A percentile compares a stretch with the other conserved stretches of the same genome.
Evolutionary conservation across 2,329 filamentous ascomycete species (phyloP).

Genomic region (Penicillium brevicompactum): DNA sequence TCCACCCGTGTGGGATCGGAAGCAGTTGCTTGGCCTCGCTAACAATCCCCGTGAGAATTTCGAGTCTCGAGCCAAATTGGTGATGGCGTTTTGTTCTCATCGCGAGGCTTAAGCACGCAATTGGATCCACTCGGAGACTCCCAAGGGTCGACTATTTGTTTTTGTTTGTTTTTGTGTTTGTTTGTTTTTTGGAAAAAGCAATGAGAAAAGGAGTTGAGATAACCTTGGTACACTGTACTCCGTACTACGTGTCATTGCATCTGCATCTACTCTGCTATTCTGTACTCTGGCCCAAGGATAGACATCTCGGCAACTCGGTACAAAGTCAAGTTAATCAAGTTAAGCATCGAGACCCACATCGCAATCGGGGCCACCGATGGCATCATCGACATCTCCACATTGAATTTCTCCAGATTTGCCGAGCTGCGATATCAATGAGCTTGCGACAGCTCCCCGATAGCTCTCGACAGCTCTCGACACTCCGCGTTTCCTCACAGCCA

Average conservation of each 20-base stretch:
- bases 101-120: conserved; percentile 19
- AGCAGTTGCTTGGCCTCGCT: too few species aligned
- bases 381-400: conserved; percentile 12
- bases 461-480: background rate
- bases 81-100: conserved; percentile 16
- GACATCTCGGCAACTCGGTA: too few species aligned
- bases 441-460: too few species aligned
- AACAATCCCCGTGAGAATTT: background rate
- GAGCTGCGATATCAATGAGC: background rate
- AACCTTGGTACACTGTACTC: background rate
- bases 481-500: background rate
- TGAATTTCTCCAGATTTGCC: background rate
- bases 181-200: too few species aligned
- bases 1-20: too few species aligned
- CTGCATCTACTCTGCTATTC: too few species aligned
- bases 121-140: background rate
- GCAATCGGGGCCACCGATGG: conserved; percentile 14
- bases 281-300: too few species aligned
- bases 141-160: too few species aligned
- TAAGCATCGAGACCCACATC: background rate
- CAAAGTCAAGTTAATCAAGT: background rate
- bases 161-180: too few species aligned
- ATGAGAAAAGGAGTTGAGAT: too few species aligned
- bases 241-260: background rate
- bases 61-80: background rate